phyloP scores from a whole-genome alignment of 768 basidiomycete genomes.

The Podaxis pistillaris region DNA sequence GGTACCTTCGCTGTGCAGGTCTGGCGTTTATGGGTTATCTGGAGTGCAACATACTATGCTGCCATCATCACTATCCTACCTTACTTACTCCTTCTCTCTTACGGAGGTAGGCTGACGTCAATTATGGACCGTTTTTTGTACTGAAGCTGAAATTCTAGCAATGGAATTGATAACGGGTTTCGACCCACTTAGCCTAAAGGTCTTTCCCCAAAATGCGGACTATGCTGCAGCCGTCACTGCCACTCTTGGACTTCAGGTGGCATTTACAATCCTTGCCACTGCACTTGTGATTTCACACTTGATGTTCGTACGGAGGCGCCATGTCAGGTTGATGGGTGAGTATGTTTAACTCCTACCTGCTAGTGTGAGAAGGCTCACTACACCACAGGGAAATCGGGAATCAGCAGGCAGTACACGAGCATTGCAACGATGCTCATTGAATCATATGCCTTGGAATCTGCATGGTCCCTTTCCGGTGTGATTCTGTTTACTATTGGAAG shows the following conservation, averaged over 20 bases:
- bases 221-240: neutral
- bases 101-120: neutral
- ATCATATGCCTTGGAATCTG: neutral
- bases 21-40: neutral
- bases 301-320: neutral
- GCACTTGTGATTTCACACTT: neutral
- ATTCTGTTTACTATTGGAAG: neutral
- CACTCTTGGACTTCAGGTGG: neutral
- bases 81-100: neutral
- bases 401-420: neutral
- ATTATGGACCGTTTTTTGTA: neutral
- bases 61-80: neutral
- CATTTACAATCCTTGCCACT: neutral
- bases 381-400: neutral
- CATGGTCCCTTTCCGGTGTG: neutral
- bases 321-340: neutral
- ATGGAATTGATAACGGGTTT: neutral
- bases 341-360: neutral
- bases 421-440: neutral
- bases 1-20: neutral
- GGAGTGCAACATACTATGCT: neutral
- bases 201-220: neutral
- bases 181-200: neutral
- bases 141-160: neutral
- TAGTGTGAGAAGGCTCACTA: neutral